phyloP scores from a whole-genome alignment of 306 rosid genomes.

The Trifolium fragiferum region DNA sequence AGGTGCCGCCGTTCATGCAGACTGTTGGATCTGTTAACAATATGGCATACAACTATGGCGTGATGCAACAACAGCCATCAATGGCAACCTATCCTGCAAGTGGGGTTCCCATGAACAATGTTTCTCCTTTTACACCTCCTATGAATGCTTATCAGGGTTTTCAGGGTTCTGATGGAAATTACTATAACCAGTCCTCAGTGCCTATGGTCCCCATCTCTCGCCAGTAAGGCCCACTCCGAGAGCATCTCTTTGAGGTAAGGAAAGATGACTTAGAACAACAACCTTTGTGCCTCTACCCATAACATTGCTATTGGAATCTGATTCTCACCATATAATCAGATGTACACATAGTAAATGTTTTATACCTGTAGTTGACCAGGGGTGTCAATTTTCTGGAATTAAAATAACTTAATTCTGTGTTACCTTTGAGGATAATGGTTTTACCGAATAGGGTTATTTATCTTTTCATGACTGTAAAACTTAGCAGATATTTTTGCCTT shows the following conservation, averaged over 20 bases:
- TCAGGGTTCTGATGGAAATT: slow-evolving; percentile 85
- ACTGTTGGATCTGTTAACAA: slow-evolving; percentile 63
- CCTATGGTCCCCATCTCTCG: slow-evolving; percentile 86
- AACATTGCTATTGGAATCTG: slow-evolving; percentile 52
- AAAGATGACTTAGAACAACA: slow-evolving; percentile 31
- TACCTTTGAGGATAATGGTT: slow-evolving; percentile 40
- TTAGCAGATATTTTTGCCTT: slow-evolving; percentile 31
- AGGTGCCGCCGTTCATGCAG: slow-evolving; percentile 71
- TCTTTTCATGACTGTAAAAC: slow-evolving; percentile 40
- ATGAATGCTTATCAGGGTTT: slow-evolving; percentile 73
- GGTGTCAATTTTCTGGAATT: slow-evolving; percentile 47
- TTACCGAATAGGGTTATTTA: slow-evolving; percentile 44
- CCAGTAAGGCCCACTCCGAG: slow-evolving; percentile 51
- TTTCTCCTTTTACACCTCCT: slow-evolving; percentile 58
- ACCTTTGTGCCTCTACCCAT: slow-evolving; percentile 28
- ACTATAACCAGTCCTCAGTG: slow-evolving; percentile 81
- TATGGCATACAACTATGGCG: slow-evolving; percentile 62
- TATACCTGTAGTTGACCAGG: slow-evolving; percentile 44
- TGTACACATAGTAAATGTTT: slow-evolving; percentile 65
- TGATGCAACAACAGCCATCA: slow-evolving; percentile 66
- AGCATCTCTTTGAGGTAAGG: slow-evolving; percentile 36
- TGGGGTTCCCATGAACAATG: slow-evolving; percentile 58
- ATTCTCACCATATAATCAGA: slow-evolving; percentile 50
- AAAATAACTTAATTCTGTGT: slow-evolving; percentile 29
- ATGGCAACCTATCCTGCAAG: slow-evolving; percentile 56